Evolutionary conservation across 2,329 filamentous ascomycete species (phyloP).

Genomic region (Cladosporium austrohemisphaericum): DNA sequence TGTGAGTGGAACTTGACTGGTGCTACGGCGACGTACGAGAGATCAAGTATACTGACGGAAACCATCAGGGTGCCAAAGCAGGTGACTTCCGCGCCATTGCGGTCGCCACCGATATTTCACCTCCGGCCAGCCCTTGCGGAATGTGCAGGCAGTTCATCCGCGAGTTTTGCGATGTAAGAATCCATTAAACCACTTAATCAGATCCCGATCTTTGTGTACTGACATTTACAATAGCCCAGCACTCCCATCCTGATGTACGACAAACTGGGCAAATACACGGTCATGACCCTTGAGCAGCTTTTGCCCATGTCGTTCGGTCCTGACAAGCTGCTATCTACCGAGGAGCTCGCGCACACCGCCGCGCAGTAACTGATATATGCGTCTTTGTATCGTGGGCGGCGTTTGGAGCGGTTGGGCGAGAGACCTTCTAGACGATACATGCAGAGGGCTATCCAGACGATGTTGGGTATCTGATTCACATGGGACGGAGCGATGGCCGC

Average conservation of each 20-base stretch:
- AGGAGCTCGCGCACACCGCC: constrained; percentile 20
- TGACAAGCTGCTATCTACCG: constrained; percentile 39
- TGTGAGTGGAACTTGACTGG: neutral
- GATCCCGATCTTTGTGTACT: neutral
- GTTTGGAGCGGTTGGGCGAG: neutral
- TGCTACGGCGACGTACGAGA: too few relatives aligned
- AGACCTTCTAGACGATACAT: neutral
- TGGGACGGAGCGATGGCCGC: too few relatives aligned
- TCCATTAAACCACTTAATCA: neutral
- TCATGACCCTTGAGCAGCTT: constrained; percentile 63
- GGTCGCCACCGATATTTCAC: constrained; percentile 69
- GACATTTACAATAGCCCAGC: constrained; percentile 27
- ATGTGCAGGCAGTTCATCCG: constrained; percentile 84
- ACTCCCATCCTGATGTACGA: constrained; percentile 92
- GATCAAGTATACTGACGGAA: neutral
- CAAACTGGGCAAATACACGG: constrained; percentile 67
- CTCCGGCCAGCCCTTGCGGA: constrained; percentile 65
- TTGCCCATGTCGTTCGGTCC: constrained; percentile 54
- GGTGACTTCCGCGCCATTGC: constrained; percentile 71
- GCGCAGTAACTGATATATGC: too few relatives aligned
- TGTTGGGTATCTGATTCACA: too few relatives aligned
- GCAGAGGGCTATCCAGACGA: too few relatives aligned
- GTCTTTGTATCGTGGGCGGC: neutral
- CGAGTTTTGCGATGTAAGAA: constrained; percentile 45
- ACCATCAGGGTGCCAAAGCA: constrained; percentile 34